These are phyloP conservation scores for Saussurea involucrata DNA, from an alignment of 129 eudicot species.

Conservation along the genomic window DNA sequence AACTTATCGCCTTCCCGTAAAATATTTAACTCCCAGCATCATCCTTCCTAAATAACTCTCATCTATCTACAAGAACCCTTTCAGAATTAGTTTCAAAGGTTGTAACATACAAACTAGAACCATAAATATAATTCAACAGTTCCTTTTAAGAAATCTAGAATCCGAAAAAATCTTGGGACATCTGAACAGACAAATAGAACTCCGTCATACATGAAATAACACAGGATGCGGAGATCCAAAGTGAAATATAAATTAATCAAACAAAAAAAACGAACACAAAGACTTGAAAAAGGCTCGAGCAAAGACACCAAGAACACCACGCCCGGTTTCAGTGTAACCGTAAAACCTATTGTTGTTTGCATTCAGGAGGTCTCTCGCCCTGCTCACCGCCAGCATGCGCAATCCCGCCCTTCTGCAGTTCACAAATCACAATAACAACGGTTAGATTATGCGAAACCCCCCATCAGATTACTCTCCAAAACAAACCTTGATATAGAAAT, in stretches of 20 bases:
- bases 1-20: too few species aligned
- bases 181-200: slow-evolving; percentile 1
- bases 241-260: neutral
- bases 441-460: neutral
- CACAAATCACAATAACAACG: slow-evolving; percentile 5
- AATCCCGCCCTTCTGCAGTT: slow-evolving; percentile 46
- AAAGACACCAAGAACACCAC: neutral
- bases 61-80: too few species aligned
- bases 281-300: slow-evolving; percentile 16
- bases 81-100: too few species aligned
- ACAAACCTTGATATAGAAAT: too few species aligned
- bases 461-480: too few species aligned
- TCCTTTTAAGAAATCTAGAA: neutral
- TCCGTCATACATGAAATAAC: neutral
- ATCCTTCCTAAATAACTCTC: too few species aligned
- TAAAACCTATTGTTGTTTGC: slow-evolving; percentile 60
- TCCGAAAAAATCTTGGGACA: neutral
- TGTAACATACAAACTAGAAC: slow-evolving; percentile 7
- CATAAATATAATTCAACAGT: slow-evolving; percentile 2
- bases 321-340: neutral
- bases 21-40: too few species aligned
- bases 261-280: slow-evolving; percentile 4
- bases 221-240: neutral
- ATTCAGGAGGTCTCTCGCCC: slow-evolving; percentile 67
- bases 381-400: slow-evolving; percentile 45